Percentiles rank a stretch among this genome's conserved stretches.
Conservation (phyloP, 371 early-diverging fungal genomes). For the Nematocida ironsii region DNA sequence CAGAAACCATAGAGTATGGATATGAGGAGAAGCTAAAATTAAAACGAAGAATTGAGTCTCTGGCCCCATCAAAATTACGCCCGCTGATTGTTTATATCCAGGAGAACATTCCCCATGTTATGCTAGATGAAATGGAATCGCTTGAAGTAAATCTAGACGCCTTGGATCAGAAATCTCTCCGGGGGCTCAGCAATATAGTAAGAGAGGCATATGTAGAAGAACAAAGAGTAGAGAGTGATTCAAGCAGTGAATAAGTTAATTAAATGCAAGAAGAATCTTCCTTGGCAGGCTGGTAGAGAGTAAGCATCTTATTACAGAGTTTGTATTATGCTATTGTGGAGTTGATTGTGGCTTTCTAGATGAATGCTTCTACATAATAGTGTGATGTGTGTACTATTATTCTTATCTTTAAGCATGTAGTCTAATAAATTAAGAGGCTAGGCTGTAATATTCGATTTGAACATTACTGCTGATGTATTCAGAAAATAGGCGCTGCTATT, state of each 20-base stretch:
- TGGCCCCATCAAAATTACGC: constrained; percentile 19
- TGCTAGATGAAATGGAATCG: constrained; percentile 28
- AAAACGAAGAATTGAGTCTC: constrained; percentile 36
- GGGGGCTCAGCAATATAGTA: constrained; percentile 21
- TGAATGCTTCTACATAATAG: too few relatives aligned
- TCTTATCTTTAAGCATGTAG: too few relatives aligned
- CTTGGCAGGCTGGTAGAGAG: too few relatives aligned
- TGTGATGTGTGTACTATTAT: too few relatives aligned
- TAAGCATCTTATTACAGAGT: too few relatives aligned
- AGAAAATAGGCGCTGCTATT: too few relatives aligned
- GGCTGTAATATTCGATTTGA: too few relatives aligned
- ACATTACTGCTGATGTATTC: too few relatives aligned
- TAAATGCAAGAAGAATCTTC: neutral
- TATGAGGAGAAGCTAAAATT: constrained; percentile 51
- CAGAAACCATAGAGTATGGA: constrained; percentile 5
- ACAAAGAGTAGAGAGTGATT: constrained; percentile 47
- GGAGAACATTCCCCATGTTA: constrained; percentile 44
- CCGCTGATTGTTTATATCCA: constrained; percentile 22
- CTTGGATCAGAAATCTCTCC: constrained; percentile 35
- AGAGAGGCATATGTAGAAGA: constrained; percentile 44
- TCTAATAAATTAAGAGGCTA: too few relatives aligned
- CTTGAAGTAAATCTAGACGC: constrained; percentile 45
- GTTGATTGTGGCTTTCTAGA: too few relatives aligned
- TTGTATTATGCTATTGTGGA: too few relatives aligned
- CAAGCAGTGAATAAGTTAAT: constrained; percentile 48